Base-by-base conservation (phyloP, 169 alveolate species). In the Babesia bovis region DNA sequence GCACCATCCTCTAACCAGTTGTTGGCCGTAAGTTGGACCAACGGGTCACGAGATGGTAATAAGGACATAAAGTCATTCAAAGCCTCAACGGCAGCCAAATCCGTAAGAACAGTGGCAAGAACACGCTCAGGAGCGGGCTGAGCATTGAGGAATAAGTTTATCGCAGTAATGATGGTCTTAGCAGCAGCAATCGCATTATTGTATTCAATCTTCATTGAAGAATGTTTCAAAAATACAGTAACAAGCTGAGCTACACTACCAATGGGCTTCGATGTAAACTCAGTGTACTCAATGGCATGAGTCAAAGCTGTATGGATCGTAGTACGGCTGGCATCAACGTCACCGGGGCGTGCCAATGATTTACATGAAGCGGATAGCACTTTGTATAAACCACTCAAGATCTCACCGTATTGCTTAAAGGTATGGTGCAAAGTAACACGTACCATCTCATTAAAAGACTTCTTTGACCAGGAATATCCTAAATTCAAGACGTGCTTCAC, bases 1-100 rank as follows among this genome's bases (percentile, higher is more conserved):
- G 38, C 38, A 10, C 47, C 65, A 23, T 28, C 25, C 65, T 53
- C 21, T 23, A 53, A 10, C 65, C 65, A 53, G 15, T 33, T 25
- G 3, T 53, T 26, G 10, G 42, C 65, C 17, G 65, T 53, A 1
- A 33, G 36, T 10, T 17, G 26, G 15, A 17, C 47, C 10, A 40
- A 40, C 10, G 15, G 10, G 1, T 13, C 23, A 25, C 65, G 65
- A 26, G 10, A 15, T 0, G 65, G 65, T 13, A 53, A 26, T 44
- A 53, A 53, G 10, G 47, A 33, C 5, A 53, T 4, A 33, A 30
- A 53, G 32, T 53, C 44, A 3, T 13, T 1, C 5, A 33, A 2
- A 26, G 15, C 44, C 21, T 6, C n/a, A 12, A 33, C 65, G 2
- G 2, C 44, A 12, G 19, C 32, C 9, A 53, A 5, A 28, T 53